Base-by-base conservation (phyloP, 805 yeast genomes). In the Metschnikowia kunwiensis region DNA sequence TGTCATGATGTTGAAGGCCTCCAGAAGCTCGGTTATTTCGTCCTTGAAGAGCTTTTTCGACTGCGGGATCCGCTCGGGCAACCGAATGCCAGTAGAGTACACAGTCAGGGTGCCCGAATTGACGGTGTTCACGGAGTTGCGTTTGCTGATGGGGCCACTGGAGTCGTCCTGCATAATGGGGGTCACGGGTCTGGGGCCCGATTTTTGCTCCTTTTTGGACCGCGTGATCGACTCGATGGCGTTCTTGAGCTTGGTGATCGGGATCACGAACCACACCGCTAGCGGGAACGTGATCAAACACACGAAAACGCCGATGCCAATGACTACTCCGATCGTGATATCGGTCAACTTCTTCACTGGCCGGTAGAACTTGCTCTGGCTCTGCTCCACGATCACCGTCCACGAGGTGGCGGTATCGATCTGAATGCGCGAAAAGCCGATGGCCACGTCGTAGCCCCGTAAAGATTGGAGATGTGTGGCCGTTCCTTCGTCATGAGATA, bases 1-100 rank as follows among this genome's bases (percentile, higher is more conserved):
- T 3, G 94, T 80, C 97, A 91, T 88, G 14, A 82, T 80, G 51
- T 89, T 88, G 60, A 89, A 91, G 0, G 95, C 91, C 24, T 82
- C 89, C 0, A 95, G 81, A 20, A 91, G 65, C 50, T 88, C 96
- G 0, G 91, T 82, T 29, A 91, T 69, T 60, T 91, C 98, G 65
- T 93, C 97, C 27, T 76, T 69, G 52, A 84, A 76, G 18, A 81
- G 49, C 29, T 80, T 64, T 36, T 65, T 65, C 3, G 63, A 53
- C 35, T 52, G 50, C 4, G 61, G 58, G 12, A 68, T 64, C 30
- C 55, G 50, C 2, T 59, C 60, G 0, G 75, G 74, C 9, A 68
- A 47, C 16, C 69, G 42, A 27, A 65, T 65, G 9, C 57, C 77
- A 46, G 51, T 61, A 6, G 69, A 61, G 38, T 61, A 54, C 4